These are phyloP conservation scores for Asterella californica DNA, from an alignment of 225 moss, liverwort and hornwort genomes.

Conservation along the genomic window DNA sequence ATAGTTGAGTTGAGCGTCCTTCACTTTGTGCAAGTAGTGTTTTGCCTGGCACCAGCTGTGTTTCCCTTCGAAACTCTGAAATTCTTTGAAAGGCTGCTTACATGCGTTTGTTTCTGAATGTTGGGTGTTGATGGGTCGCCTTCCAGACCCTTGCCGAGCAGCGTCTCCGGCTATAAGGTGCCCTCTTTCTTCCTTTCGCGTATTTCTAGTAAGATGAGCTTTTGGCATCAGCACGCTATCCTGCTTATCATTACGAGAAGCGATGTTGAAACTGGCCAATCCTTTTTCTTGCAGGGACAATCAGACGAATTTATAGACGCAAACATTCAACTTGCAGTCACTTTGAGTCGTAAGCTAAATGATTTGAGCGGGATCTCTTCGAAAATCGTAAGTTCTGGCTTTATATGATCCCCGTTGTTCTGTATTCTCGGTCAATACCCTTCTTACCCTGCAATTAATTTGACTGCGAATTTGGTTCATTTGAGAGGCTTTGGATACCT, in stretches of 20 bases:
- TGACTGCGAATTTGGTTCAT: not conserved
- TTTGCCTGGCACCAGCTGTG: not conserved
- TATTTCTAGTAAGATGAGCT: not conserved
- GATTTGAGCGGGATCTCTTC: slow-evolving; percentile 51
- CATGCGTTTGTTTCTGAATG: not conserved
- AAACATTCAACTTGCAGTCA: slow-evolving; percentile 84
- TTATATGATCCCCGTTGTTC: not conserved
- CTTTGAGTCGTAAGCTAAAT: slow-evolving; percentile 68
- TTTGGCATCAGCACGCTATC: not conserved
- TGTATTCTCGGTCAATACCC: not conserved
- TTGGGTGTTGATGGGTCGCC: not conserved
- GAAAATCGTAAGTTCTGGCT: slow-evolving; percentile 46
- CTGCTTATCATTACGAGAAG: not conserved
- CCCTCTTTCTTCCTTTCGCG: not conserved
- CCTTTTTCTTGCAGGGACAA: slow-evolving; percentile 44
- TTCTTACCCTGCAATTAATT: not conserved
- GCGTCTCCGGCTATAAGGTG: slow-evolving; percentile 85
- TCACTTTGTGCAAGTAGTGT: too few species aligned
- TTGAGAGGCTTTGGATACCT: not conserved
- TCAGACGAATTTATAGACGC: slow-evolving; percentile 95
- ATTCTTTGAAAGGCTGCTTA: not conserved
- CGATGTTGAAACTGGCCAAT: not conserved
- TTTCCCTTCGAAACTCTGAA: not conserved
- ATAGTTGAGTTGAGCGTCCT: not conserved
- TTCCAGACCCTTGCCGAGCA: slow-evolving; percentile 77